Percentiles rank a stretch among this genome's conserved stretches.
Conservation (phyloP, 257 asterid species). For the Capsicum rhomboideum region DNA sequence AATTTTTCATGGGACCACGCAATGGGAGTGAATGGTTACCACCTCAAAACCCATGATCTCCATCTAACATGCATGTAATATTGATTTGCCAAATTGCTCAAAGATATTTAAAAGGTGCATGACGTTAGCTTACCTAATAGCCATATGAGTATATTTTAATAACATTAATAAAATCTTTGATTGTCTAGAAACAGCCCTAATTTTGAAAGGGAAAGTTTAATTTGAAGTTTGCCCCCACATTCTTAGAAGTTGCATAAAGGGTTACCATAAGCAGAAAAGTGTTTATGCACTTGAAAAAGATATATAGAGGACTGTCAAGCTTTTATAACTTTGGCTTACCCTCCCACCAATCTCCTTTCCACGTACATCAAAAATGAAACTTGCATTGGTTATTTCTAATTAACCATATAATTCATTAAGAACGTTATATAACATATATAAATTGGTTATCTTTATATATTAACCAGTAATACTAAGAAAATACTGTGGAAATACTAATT, state of each 20-base stretch:
- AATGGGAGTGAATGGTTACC: constrained; percentile 8
- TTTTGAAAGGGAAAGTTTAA: too few relatives aligned
- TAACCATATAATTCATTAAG: not conserved
- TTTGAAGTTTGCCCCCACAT: not conserved
- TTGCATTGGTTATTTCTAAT: too few relatives aligned
- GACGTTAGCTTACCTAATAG: constrained; percentile 26
- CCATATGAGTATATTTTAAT: not conserved
- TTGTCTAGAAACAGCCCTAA: not conserved
- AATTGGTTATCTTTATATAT: too few relatives aligned
- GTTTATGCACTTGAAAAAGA: not conserved
- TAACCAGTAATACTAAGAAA: not conserved
- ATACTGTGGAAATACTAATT: too few relatives aligned
- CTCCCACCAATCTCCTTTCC: too few relatives aligned
- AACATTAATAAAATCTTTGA: not conserved
- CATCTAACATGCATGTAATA: constrained; percentile 12
- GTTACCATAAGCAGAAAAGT: not conserved
- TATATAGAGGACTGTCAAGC: too few relatives aligned
- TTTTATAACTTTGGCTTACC: too few relatives aligned
- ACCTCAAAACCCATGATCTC: constrained; percentile 18
- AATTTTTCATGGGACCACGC: not conserved
- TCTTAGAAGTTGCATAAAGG: not conserved
- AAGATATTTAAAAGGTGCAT: constrained; percentile 10
- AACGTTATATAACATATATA: not conserved
- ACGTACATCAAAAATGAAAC: too few relatives aligned
- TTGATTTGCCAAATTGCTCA: not conserved